These are phyloP conservation scores for Crassisporium funariophilum DNA, from an alignment of 768 basidiomycete genomes.

Conservation along the genomic window DNA sequence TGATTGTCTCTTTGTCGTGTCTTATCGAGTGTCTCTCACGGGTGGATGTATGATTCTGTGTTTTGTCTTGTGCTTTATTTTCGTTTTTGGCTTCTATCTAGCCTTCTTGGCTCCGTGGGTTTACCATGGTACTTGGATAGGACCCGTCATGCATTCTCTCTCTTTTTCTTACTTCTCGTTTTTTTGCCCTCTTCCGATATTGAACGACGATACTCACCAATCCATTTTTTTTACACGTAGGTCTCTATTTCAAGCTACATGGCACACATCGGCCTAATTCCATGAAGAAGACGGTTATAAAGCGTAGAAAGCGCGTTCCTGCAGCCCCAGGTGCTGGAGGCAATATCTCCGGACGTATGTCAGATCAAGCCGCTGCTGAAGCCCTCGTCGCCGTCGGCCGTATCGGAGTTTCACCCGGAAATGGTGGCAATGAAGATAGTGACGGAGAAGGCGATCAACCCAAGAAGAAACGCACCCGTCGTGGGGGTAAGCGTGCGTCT, in stretches of 20 bases:
- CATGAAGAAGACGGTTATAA: constrained; percentile 99
- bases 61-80: background rate
- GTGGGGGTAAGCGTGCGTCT: constrained; percentile 24
- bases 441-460: constrained; percentile 54
- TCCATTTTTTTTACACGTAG: constrained; percentile 45
- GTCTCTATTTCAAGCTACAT: constrained; percentile 97
- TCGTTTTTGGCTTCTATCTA: background rate
- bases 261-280: constrained; percentile 95
- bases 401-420: constrained; percentile 36
- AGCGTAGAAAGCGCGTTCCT: constrained; percentile 95
- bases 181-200: constrained; percentile 2
- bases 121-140: no score
- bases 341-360: constrained; percentile 44
- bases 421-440: constrained; percentile 38
- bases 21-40: constrained; percentile 4
- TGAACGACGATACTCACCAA: constrained; percentile 9
- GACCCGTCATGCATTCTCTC: no score
- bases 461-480: constrained; percentile 59
- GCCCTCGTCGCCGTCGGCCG: constrained; percentile 84
- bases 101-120: no score
- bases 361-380: constrained; percentile 89
- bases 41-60: constrained; percentile 5
- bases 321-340: constrained; percentile 65
- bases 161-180: constrained; percentile 4
- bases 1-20: background rate